phyloP scores from a whole-genome alignment of 345 rosid genomes.

The Zanthoxylum bungeanum region DNA sequence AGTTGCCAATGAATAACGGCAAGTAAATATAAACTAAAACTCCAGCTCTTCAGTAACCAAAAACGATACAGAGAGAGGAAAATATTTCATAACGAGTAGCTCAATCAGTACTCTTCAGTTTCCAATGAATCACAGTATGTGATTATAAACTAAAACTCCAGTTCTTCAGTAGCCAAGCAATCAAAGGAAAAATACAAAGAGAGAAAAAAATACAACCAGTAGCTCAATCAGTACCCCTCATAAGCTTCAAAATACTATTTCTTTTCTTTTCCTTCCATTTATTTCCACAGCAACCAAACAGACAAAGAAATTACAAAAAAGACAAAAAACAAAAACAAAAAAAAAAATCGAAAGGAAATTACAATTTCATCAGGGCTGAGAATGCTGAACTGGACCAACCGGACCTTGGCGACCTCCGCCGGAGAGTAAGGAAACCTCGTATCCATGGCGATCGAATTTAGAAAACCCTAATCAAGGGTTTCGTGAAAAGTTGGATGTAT shows the following conservation, averaged over 20 bases:
- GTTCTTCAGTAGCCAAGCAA: neutral
- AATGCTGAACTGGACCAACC: conserved; percentile 84
- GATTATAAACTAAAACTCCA: neutral
- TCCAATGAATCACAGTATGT: too few relatives aligned
- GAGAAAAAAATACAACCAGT: neutral
- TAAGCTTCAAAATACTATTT: neutral
- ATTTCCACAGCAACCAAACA: conserved; percentile 10
- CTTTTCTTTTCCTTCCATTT: neutral
- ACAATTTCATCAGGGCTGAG: conserved; percentile 95
- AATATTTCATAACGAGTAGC: too few relatives aligned
- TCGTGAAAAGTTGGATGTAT: neutral
- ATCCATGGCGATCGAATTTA: conserved; percentile 34
- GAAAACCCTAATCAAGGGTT: conserved; percentile 17
- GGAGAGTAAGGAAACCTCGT: conserved; percentile 79
- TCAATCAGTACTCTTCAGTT: too few relatives aligned
- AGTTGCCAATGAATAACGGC: too few relatives aligned
- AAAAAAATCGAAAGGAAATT: conserved; percentile 26
- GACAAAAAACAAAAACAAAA: too few relatives aligned
- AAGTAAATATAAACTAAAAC: too few relatives aligned
- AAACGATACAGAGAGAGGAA: too few relatives aligned
- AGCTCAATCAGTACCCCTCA: neutral
- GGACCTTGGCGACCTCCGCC: conserved; percentile 93
- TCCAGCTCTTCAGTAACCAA: neutral
- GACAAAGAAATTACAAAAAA: neutral
- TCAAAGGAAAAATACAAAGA: neutral